Evolutionary conservation across 768 basidiomycete genomes (phyloP), one percentile per base, ranked within the genome.

Genomic region (Rhodotorula toruloides): DNA sequence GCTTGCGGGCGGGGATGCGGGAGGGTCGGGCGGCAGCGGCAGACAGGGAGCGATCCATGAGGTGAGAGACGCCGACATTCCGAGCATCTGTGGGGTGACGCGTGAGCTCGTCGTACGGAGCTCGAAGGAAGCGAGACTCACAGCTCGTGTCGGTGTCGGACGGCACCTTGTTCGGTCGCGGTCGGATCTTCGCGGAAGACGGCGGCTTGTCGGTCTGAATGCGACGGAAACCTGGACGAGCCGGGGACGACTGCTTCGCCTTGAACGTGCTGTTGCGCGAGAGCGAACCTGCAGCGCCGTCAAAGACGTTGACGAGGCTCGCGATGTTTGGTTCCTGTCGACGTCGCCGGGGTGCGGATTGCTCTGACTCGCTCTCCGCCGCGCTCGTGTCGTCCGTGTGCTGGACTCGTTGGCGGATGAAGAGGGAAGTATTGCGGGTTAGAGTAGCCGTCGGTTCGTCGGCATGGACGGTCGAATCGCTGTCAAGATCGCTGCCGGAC

Each of bases 401-500:
- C 7, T 29, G 57, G 0, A 32, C 12, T 2, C 47, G 67, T 0
- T 36, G 54, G 5, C 46, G 46, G 40, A 63, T 63, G 67, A 68
- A 68, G 11, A 62, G 67, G 22, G 67, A 68, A 1, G 54, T 25
- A 9, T 47, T 4, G 7, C 49, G 50, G 32, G 44, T 17, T 16
- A 43, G 4, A 49, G 31, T 12, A 17, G 52, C 5, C 44, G 54
- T 11, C 27, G 42, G 25, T 10, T 65, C 73, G 49, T 72, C 71
- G 3, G 79, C 79, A 7, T 76, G 77, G 52, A 80, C 78, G 12
- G 80, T 80, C 29, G 79, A 79, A 58, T 80, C 80, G 63, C 78
- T 79, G 36, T 79, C 79, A 56, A 76, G 74, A 16, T 76, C 72
- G 54, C 65, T 62, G 22, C 64, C 56, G 11, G 40, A 40, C 7